Evolutionary conservation across 805 yeast species (phyloP).

Genomic region (Pichia rugopelliculosa): DNA sequence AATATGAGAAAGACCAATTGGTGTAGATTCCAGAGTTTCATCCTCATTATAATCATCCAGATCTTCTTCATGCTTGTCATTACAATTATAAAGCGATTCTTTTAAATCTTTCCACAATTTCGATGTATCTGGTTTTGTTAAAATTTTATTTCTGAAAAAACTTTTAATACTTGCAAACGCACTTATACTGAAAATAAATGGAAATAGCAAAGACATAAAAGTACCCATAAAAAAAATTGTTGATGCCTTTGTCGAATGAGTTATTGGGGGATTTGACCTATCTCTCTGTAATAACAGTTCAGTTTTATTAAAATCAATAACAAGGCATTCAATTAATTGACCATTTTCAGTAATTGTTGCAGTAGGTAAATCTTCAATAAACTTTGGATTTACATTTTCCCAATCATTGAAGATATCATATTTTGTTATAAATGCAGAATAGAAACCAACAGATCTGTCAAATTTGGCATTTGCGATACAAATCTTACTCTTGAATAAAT

Average conservation of each 20-base stretch:
- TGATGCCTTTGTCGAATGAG: neutral
- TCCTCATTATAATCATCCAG: constrained; percentile 5
- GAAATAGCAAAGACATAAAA: constrained; percentile 16
- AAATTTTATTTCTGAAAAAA: constrained; percentile 13
- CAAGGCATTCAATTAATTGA: constrained; percentile 30
- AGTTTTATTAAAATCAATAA: constrained; percentile 43
- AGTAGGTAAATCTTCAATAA: constrained; percentile 38
- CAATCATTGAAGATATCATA: constrained; percentile 63
- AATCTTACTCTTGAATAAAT: constrained; percentile 47
- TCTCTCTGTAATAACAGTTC: neutral
- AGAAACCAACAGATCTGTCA: constrained; percentile 85
- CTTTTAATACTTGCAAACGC: constrained; percentile 22
- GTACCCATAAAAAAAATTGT: constrained; percentile 1
- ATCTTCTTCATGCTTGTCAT: neutral
- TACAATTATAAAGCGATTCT: neutral
- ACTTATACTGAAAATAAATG: constrained; percentile 20
- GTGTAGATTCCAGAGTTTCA: neutral
- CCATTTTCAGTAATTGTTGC: constrained; percentile 32
- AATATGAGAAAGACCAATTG: constrained; percentile 16
- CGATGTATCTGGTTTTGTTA: constrained; percentile 10
- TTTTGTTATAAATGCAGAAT: constrained; percentile 69
- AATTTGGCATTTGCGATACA: constrained; percentile 68
- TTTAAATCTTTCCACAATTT: constrained; percentile 6
- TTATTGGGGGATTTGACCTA: neutral
- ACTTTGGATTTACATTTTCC: constrained; percentile 40